Percentiles rank a stretch among this genome's conserved stretches.
These are phyloP conservation scores for Priceomyces castillae DNA, from an alignment of 805 yeast species.

Conservation along the genomic window DNA sequence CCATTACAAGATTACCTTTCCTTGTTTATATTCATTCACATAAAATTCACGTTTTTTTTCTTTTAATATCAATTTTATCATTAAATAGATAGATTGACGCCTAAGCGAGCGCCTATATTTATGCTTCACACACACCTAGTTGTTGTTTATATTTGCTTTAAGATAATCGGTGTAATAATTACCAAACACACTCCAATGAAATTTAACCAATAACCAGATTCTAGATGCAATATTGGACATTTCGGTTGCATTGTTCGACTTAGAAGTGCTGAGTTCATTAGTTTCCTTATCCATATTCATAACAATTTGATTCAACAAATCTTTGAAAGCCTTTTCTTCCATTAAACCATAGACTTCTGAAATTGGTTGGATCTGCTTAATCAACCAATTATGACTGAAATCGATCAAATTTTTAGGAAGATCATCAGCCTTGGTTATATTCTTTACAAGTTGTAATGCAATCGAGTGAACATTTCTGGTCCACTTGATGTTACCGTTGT, in stretches of 20 bases:
- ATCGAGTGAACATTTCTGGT: conserved; percentile 74
- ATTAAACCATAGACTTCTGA: conserved; percentile 73
- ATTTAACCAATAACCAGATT: conserved; percentile 62
- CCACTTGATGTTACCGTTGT: conserved; percentile 87
- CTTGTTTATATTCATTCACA: not conserved
- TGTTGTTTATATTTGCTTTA: conserved; percentile 6
- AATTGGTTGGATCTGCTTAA: conserved; percentile 81
- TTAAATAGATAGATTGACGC: not conserved
- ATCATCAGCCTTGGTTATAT: conserved; percentile 21
- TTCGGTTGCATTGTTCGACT: conserved; percentile 31
- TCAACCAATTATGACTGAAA: conserved; percentile 74
- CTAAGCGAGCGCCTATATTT: too few species aligned
- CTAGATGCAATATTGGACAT: conserved; percentile 57
- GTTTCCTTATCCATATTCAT: conserved; percentile 13
- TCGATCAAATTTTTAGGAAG: conserved; percentile 44
- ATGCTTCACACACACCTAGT: not conserved
- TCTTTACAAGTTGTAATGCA: conserved; percentile 62
- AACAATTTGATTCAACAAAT: conserved; percentile 38
- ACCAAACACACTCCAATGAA: conserved; percentile 85
- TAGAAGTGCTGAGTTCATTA: conserved; percentile 2
- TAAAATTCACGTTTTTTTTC: not conserved
- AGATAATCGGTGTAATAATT: conserved; percentile 53
- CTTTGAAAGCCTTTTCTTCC: conserved; percentile 63
- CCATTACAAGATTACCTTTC: not conserved
- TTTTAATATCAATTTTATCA: not conserved